phyloP scores from a whole-genome alignment of 2,329 filamentous ascomycete species.

The Pseudogymnoascus sp. region DNA sequence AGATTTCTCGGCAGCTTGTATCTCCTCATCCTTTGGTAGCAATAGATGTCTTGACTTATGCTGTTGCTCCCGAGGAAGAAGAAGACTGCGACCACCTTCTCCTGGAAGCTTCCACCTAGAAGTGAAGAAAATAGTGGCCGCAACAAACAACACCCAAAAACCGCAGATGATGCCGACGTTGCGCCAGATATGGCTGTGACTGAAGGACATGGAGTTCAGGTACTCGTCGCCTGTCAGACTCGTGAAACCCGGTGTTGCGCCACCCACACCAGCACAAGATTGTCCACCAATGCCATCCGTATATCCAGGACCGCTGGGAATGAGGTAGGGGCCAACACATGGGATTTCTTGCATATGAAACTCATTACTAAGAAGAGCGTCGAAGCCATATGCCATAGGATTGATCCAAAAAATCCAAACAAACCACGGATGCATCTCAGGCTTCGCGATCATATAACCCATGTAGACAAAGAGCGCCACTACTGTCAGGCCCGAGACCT shows the following conservation, averaged over 20 bases:
- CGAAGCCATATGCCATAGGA: conserved; percentile 64
- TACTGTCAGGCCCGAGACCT: conserved; percentile 46
- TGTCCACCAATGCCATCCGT: conserved; percentile 29
- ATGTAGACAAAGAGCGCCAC: conserved; percentile 53
- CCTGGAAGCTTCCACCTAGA: neutral
- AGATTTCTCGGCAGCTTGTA: conserved; percentile 18
- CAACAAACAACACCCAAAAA: conserved; percentile 55
- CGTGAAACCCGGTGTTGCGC: conserved; percentile 33
- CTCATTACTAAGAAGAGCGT: conserved; percentile 63
- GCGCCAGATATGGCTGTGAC: conserved; percentile 47
- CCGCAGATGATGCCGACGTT: conserved; percentile 58
- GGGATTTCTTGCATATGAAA: conserved; percentile 54
- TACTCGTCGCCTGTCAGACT: conserved; percentile 35
- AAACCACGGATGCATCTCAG: conserved; percentile 58
- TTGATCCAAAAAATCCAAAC: conserved; percentile 59
- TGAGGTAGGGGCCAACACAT: conserved; percentile 44
- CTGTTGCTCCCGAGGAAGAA: neutral
- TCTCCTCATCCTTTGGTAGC: neutral
- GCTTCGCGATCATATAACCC: conserved; percentile 56
- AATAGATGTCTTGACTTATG: neutral
- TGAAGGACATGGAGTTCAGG: conserved; percentile 47
- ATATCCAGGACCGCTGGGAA: conserved; percentile 45
- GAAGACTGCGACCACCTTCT: neutral
- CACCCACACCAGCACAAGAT: conserved; percentile 52
- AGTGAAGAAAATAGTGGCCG: conserved; percentile 42